These are phyloP conservation scores for Funneliformis mosseae DNA, from an alignment of 192 early-diverging fungal genomes.

Conservation along the genomic window DNA sequence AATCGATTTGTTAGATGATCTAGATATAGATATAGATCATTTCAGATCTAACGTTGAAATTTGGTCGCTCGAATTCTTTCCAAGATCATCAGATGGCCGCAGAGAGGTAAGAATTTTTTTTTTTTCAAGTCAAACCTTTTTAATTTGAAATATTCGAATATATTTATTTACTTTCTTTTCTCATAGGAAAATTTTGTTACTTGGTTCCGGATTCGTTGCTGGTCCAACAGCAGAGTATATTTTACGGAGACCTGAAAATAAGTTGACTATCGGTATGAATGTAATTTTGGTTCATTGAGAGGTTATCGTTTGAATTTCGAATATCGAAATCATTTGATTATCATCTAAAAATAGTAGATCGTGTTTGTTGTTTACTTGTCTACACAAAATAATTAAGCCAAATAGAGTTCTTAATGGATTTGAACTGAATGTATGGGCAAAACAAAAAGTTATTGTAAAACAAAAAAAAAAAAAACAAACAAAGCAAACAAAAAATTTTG, in stretches of 20 bases:
- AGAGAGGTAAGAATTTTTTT: not conserved
- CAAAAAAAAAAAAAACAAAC: no score
- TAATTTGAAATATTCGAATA: no score
- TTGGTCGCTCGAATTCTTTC: not conserved
- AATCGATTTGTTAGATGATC: not conserved
- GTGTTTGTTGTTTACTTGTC: no score
- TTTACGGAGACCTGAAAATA: constrained; percentile 84
- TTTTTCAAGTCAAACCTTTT: not conserved
- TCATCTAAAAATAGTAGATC: no score
- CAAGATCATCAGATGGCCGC: not conserved
- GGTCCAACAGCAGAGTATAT: constrained; percentile 93
- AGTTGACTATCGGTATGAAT: constrained; percentile 80
- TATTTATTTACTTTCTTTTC: not conserved
- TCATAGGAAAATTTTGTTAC: constrained; percentile 85
- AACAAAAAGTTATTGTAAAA: no score
- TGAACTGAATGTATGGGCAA: no score
- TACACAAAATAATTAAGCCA: no score
- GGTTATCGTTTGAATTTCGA: no score
- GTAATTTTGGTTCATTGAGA: not conserved
- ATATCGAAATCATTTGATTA: no score
- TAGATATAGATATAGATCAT: not conserved
- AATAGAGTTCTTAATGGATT: no score
- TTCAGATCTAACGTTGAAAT: not conserved
- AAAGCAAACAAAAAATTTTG: no score
- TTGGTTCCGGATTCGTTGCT: constrained; percentile 97